Evolutionary conservation across 2,329 filamentous ascomycete genomes (phyloP).

Genomic region (Cladosporium sp.): DNA sequence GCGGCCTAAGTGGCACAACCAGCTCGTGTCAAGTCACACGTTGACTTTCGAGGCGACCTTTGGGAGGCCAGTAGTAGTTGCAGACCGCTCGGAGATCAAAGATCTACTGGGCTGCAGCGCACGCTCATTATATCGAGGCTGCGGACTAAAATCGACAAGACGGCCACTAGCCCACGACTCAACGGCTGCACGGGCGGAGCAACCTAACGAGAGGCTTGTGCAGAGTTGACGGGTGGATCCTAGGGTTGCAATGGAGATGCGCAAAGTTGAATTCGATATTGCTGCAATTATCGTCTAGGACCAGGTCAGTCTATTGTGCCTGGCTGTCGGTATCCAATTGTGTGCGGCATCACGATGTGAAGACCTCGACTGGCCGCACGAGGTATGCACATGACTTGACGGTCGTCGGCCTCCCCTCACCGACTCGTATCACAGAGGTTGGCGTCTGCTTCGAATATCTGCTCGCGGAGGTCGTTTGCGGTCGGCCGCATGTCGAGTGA

Average conservation of each 20-base stretch:
- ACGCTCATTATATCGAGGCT: background rate
- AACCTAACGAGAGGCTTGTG: conserved; percentile 13
- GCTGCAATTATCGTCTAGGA: conserved; percentile 11
- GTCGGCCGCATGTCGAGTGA: background rate
- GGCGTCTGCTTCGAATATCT: background rate
- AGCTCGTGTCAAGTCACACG: conserved; percentile 16
- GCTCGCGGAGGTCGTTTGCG: background rate
- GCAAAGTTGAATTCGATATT: conserved; percentile 1
- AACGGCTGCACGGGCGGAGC: conserved; percentile 18
- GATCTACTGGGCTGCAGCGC: conserved; percentile 11
- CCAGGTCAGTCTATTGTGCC: conserved; percentile 15
- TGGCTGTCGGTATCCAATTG: conserved; percentile 12
- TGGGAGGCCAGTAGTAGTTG: background rate
- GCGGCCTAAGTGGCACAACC: conserved; percentile 17
- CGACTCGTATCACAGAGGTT: background rate
- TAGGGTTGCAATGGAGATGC: background rate
- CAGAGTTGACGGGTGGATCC: conserved; percentile 8
- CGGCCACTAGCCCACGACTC: conserved; percentile 6
- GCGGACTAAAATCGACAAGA: background rate
- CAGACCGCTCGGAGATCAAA: conserved; percentile 16
- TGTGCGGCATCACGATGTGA: conserved; percentile 2
- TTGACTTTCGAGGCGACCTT: background rate
- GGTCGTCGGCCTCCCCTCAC: conserved; percentile 3
- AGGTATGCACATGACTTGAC: conserved; percentile 14
- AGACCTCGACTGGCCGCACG: conserved; percentile 14